phyloP scores from a whole-genome alignment of 768 basidiomycete genomes.

The Trametopsis cervina region DNA sequence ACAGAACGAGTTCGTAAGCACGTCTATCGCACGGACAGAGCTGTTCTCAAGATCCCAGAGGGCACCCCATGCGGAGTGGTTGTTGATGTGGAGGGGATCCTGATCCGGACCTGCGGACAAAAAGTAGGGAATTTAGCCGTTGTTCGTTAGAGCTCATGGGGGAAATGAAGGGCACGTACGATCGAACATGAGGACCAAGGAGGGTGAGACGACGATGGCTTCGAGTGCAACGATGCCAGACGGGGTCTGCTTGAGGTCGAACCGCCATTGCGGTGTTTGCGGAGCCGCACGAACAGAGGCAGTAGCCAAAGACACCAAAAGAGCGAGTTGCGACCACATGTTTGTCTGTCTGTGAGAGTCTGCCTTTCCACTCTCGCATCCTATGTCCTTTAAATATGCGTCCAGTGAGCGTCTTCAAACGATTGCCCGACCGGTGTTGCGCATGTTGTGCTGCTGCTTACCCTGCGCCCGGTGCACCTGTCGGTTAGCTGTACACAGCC shows the following conservation, averaged over 20 bases:
- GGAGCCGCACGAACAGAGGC: neutral
- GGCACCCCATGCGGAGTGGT: slow-evolving; percentile 20
- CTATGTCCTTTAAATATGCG: no score
- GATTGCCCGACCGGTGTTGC: no score
- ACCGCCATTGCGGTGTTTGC: slow-evolving; percentile 1
- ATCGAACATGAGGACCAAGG: slow-evolving; percentile 20
- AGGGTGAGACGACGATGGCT: slow-evolving; percentile 20
- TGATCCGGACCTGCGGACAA: slow-evolving; percentile 1
- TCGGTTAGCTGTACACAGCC: no score
- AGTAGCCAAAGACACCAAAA: neutral
- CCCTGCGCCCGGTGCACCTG: no score
- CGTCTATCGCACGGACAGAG: slow-evolving; percentile 17
- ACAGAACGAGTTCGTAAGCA: slow-evolving; percentile 27
- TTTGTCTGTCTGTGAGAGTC: neutral
- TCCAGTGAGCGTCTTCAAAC: no score
- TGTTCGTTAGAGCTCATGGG: neutral
- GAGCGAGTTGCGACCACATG: slow-evolving; percentile 4
- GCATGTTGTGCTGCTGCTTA: no score
- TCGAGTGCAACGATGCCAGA: slow-evolving; percentile 21
- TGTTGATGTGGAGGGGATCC: slow-evolving; percentile 17
- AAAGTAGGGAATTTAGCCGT: neutral
- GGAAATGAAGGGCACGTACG: slow-evolving; percentile 7
- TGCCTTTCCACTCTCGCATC: no score
- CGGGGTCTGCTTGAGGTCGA: neutral
- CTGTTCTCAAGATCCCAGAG: slow-evolving; percentile 19